phyloP scores from a whole-genome alignment of 306 rosid species.

The Vigna angularis region DNA sequence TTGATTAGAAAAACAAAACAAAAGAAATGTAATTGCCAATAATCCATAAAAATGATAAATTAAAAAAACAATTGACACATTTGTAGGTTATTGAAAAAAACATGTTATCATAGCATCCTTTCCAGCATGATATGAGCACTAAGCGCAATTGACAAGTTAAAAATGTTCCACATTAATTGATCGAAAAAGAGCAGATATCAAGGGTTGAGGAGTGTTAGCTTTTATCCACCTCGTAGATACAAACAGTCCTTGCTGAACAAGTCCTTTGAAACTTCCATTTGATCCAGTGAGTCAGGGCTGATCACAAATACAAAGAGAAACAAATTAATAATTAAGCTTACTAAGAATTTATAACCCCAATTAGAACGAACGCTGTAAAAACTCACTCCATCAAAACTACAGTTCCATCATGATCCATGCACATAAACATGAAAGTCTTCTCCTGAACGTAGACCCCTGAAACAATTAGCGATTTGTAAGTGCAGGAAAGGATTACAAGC shows the following conservation, averaged over 20 bases:
- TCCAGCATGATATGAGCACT: constrained; percentile 8
- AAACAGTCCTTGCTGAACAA: constrained; percentile 72
- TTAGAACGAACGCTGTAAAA: constrained; percentile 25
- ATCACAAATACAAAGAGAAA: constrained; percentile 44
- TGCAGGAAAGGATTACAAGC: constrained; percentile 34
- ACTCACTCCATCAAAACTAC: constrained; percentile 92
- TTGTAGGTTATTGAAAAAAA: constrained; percentile 25
- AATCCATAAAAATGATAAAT: constrained; percentile 11
- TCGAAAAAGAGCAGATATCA: constrained; percentile 35
- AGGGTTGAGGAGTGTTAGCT: constrained; percentile 12
- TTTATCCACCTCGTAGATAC: constrained; percentile 67
- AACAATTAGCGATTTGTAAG: constrained; percentile 44
- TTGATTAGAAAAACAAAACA: not conserved
- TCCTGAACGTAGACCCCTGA: constrained; percentile 75
- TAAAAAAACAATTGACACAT: constrained; percentile 14
- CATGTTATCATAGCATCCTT: not conserved
- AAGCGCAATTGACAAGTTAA: constrained; percentile 11
- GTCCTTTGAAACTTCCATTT: constrained; percentile 78
- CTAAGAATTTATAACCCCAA: constrained; percentile 27
- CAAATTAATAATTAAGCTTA: constrained; percentile 36
- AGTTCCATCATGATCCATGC: constrained; percentile 85
- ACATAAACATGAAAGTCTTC: constrained; percentile 79
- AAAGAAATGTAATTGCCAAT: not conserved
- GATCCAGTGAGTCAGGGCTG: constrained; percentile 83
- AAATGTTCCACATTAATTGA: constrained; percentile 8